Percentiles rank a stretch among this genome's conserved stretches.
phyloP scores from a whole-genome alignment of 345 rosid genomes.

The Populus nigra region DNA sequence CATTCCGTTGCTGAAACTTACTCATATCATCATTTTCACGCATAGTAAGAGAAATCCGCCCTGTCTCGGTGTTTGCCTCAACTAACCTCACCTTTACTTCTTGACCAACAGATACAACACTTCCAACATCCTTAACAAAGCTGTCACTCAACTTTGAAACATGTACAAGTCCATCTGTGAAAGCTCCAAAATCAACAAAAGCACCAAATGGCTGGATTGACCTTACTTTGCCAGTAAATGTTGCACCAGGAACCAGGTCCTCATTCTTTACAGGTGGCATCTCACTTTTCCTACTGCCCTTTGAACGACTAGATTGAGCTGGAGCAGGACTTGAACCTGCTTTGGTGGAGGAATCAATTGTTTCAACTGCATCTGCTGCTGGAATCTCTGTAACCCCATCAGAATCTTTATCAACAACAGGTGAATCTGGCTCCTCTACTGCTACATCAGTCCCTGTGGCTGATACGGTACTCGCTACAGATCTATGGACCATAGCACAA shows the following conservation, averaged over 20 bases:
- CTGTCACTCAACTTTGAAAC: conserved; percentile 75
- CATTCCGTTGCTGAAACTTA: conserved; percentile 43
- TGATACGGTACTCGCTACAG: conserved; percentile 23
- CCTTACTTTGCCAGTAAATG: conserved; percentile 79
- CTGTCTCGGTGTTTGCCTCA: conserved; percentile 70
- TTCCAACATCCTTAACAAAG: conserved; percentile 80
- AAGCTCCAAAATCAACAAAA: conserved; percentile 82
- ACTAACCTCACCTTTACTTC: conserved; percentile 74
- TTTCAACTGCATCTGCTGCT: conserved; percentile 34
- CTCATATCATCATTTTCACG: conserved; percentile 60
- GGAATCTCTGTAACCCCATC: conserved; percentile 32
- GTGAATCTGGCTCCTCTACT: conserved; percentile 57
- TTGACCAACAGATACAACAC: conserved; percentile 80
- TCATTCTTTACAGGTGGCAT: conserved; percentile 80
- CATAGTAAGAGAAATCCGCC: conserved; percentile 82
- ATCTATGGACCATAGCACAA: conserved; percentile 36
- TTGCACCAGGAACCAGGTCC: conserved; percentile 72
- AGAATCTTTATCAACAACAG: conserved; percentile 43
- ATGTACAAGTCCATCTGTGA: conserved; percentile 86
- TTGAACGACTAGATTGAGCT: conserved; percentile 46
- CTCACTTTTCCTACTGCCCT: conserved; percentile 66
- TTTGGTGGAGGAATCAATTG: conserved; percentile 27
- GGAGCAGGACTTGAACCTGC: conserved; percentile 33
- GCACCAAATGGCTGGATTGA: conserved; percentile 96
- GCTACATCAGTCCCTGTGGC: conserved; percentile 68